phyloP scores from a whole-genome alignment of 2,329 filamentous ascomycete species.

The Microdochium paspali region DNA sequence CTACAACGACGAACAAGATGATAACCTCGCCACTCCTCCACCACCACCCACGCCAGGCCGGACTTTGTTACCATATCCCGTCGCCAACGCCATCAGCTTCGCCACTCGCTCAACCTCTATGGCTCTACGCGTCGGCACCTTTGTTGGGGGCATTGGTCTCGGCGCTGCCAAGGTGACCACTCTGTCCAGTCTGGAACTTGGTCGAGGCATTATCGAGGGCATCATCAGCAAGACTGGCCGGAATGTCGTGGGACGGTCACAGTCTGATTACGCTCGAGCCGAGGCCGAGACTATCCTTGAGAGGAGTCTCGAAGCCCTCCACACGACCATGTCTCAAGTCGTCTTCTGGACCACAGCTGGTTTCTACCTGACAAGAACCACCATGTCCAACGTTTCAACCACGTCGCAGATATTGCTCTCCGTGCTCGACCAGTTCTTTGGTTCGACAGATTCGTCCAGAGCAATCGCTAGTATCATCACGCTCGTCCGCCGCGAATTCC shows the following conservation, averaged over 20 bases:
- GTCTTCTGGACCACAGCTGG: slow-evolving; percentile 54
- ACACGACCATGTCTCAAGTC: slow-evolving; percentile 46
- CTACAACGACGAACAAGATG: background rate
- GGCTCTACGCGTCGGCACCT: slow-evolving; percentile 41
- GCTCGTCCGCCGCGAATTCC: slow-evolving; percentile 54
- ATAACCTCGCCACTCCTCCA: background rate
- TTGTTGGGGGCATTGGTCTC: slow-evolving; percentile 41
- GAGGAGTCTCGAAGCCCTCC: slow-evolving; percentile 44
- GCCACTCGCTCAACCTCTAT: slow-evolving; percentile 51
- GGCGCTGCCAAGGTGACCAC: slow-evolving; percentile 46
- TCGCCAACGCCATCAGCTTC: slow-evolving; percentile 51
- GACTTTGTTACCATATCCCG: slow-evolving; percentile 46
- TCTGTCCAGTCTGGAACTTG: slow-evolving; percentile 46
- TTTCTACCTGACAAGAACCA: slow-evolving; percentile 47
- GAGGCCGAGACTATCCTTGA: slow-evolving; percentile 50
- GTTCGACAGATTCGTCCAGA: slow-evolving; percentile 59
- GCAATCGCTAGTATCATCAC: slow-evolving; percentile 59
- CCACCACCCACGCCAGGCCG: slow-evolving; percentile 14
- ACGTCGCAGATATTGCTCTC: slow-evolving; percentile 48
- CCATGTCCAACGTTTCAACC: slow-evolving; percentile 44
- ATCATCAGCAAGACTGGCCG: slow-evolving; percentile 42
- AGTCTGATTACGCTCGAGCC: slow-evolving; percentile 34
- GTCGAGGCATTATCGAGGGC: slow-evolving; percentile 43
- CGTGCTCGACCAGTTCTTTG: slow-evolving; percentile 54
- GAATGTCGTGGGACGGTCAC: slow-evolving; percentile 34